Evolutionary conservation across 768 basidiomycete species (phyloP).

Genomic region (Termitomyces sp.): DNA sequence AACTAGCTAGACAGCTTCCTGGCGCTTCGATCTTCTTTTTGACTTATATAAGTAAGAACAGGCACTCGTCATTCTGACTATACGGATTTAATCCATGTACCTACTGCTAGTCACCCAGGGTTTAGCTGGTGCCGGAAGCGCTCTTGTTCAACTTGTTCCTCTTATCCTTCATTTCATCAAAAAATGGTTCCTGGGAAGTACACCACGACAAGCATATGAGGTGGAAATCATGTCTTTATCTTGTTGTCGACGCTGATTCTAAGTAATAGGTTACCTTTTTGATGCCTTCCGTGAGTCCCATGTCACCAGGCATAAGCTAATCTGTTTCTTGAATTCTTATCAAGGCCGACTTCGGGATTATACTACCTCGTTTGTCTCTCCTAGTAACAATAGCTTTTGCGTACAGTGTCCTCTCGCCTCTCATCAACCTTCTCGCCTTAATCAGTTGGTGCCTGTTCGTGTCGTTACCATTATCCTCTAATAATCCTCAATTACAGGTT

Average conservation of each 20-base stretch:
- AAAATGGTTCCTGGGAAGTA: slow-evolving; percentile 65
- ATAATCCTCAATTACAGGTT: not conserved
- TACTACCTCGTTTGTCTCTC: slow-evolving; percentile 48
- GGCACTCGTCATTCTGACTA: not conserved
- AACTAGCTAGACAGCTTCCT: slow-evolving; percentile 49
- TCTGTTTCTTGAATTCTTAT: not conserved
- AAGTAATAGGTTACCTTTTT: not conserved
- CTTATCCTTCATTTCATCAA: slow-evolving; percentile 57
- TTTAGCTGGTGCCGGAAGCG: slow-evolving; percentile 46
- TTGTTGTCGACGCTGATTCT: not conserved
- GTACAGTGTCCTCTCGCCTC: slow-evolving; percentile 61
- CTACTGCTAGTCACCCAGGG: slow-evolving; percentile 42
- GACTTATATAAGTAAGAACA: slow-evolving; percentile 48
- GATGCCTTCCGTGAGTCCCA: not conserved
- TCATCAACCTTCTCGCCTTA: slow-evolving; percentile 63
- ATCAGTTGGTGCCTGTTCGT: slow-evolving; percentile 33
- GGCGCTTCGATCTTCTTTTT: slow-evolving; percentile 60
- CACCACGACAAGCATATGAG: slow-evolving; percentile 56
- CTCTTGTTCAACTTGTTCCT: slow-evolving; percentile 51
- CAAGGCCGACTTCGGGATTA: slow-evolving; percentile 38
- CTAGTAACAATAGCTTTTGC: slow-evolving; percentile 51
- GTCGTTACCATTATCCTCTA: not conserved
- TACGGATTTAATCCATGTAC: not conserved
- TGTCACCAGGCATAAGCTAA: not conserved
- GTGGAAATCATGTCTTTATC: not conserved